Base-by-base conservation (phyloP, 2,329 filamentous ascomycete genomes). In the Cladosporium phlei region DNA sequence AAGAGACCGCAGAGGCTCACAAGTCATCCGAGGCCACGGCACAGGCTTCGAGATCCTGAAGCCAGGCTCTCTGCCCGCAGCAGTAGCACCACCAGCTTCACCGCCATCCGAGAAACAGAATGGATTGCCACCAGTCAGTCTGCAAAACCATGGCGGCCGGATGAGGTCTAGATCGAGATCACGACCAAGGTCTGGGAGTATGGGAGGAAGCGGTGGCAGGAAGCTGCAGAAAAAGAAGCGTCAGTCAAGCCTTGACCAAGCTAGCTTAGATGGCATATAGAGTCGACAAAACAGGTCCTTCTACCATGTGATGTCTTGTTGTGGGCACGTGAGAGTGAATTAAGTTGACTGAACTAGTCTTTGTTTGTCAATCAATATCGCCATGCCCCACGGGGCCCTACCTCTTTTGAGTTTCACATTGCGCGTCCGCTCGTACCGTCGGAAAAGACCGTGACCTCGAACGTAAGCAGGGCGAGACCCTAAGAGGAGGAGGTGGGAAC, bases 21-120 rank as follows among this genome's bases (percentile, higher is more conserved):
- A 55, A 42, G 52, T 63, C 24, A n/a, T 64, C 6, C 57, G 62
- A 22, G 62, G 62, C 5, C 56, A 60, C 30, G 62, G 61, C 9
- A 55, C 59, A 27, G 64, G 64, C 4, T 67, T 66, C 38, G 63
- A 65, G 20, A 61, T 67, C 19, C 50, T 67, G 3, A 57, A 51
- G 40, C 60, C 61, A 6, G 63, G 64, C 16, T 59, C 63, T 6
- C 50, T 66, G 19, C 51, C 55, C 12, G 49, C 50, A 9, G 29
- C 52, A 3, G 7, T 43, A 19, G 46, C 49, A 2, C 46, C 37
- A 29, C 10, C 11, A 49, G 55, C 24, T 14, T 32, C 29, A 5
- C 46, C 52, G n/a, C 45, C 52, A 9, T n/a, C 46, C 9, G 53
- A 60, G 33, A 48, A 42, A 38, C 51, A 53, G 34, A 30, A 46